These are phyloP conservation scores for Serendipita sp. DNA, from an alignment of 768 basidiomycete species.

Conservation along the genomic window DNA sequence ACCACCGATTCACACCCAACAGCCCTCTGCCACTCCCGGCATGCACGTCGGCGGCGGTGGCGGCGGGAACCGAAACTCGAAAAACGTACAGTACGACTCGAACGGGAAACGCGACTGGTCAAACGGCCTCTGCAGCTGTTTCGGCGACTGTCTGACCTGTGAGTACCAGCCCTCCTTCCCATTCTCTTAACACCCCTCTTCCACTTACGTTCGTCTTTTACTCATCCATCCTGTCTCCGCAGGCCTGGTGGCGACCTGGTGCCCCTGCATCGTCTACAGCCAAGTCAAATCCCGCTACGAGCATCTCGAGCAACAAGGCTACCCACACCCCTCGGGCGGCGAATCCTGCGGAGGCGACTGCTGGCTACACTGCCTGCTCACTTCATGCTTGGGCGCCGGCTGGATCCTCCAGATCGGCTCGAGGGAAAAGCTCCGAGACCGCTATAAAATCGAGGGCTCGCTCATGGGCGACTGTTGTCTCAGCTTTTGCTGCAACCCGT, in stretches of 20 bases:
- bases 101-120: constrained; percentile 23
- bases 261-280: constrained; percentile 29
- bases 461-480: constrained; percentile 30
- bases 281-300: constrained; percentile 28
- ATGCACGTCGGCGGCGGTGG: constrained; percentile 12
- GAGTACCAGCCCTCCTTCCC: neutral
- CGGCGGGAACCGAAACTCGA: constrained; percentile 18
- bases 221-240: neutral
- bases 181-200: neutral
- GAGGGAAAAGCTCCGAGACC: constrained; percentile 26
- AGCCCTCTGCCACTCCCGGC: constrained; percentile 10
- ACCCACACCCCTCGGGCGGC: constrained; percentile 26
- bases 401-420: constrained; percentile 28
- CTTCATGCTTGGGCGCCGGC: constrained; percentile 17
- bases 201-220: neutral
- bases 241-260: constrained; percentile 27
- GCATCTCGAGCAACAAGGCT: constrained; percentile 23
- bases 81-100: constrained; percentile 15
- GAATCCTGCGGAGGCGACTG: constrained; percentile 25
- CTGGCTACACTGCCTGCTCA: constrained; percentile 22
- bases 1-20: constrained; percentile 2
- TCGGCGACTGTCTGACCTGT: constrained; percentile 17
- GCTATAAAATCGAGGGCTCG: constrained; percentile 35
- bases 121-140: constrained; percentile 17
- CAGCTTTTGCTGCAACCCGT: constrained; percentile 20